Percentiles rank a stretch among this genome's conserved stretches.
Evolutionary conservation across 2,329 filamentous ascomycete genomes (phyloP).

Genomic region (Colletotrichum acutatum): DNA sequence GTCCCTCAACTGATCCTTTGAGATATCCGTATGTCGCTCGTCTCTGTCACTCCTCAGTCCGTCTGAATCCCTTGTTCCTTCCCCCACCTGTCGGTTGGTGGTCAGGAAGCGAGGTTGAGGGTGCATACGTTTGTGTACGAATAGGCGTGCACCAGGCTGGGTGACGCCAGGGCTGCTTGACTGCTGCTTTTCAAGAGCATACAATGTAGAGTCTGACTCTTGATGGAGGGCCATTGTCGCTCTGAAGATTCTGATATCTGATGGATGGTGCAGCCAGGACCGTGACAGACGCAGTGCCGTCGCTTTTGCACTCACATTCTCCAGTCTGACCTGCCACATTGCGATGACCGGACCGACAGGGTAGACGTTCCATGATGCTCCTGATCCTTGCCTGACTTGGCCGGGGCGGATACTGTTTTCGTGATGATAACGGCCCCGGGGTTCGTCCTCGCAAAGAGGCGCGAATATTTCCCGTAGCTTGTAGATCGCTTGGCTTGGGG

Average conservation of each 20-base stretch:
- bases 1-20: conserved; percentile 22
- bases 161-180: conserved; percentile 28
- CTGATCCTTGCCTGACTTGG: conserved; percentile 34
- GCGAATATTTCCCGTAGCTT: conserved; percentile 35
- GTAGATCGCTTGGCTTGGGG: conserved; percentile 25
- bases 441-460: conserved; percentile 27
- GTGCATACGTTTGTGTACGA: conserved; percentile 8
- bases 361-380: conserved; percentile 33
- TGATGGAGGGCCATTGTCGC: conserved; percentile 13
- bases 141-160: neutral
- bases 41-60: conserved; percentile 10
- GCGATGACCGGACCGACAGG: conserved; percentile 34
- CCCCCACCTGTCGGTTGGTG: conserved; percentile 1
- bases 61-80: neutral
- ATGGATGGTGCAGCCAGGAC: conserved; percentile 20
- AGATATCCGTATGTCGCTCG: neutral
- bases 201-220: conserved; percentile 5
- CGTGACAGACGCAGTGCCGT: conserved; percentile 26
- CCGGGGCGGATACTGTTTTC: conserved; percentile 32
- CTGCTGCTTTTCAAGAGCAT: conserved; percentile 8
- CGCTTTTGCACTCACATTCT: conserved; percentile 32
- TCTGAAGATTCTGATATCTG: conserved; percentile 35
- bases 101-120: neutral
- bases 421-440: conserved; percentile 32
- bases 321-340: conserved; percentile 36